These are phyloP conservation scores for Pythium grandisporangium DNA, from an alignment of 352 stramenopile genomes.

Conservation along the genomic window DNA sequence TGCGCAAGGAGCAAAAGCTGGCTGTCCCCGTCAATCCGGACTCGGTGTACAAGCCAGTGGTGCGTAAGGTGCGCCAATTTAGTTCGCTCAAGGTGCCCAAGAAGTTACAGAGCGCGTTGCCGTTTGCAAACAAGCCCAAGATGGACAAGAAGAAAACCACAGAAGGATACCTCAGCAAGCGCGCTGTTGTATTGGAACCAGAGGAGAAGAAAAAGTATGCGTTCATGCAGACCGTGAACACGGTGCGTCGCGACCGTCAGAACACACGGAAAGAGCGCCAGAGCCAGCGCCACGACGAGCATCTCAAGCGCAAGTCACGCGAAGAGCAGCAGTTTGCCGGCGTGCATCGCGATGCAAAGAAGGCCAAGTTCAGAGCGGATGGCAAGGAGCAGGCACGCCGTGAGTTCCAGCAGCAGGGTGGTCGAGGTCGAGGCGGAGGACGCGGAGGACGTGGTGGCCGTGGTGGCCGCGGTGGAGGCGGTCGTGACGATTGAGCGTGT, in stretches of 20 bases:
- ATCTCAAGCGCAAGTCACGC: slow-evolving; percentile 89
- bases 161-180: slow-evolving; percentile 84
- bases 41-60: slow-evolving; percentile 98
- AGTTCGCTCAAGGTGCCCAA: slow-evolving; percentile 93
- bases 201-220: slow-evolving; percentile 95
- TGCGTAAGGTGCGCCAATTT: slow-evolving; percentile 90
- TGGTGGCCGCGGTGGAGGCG: slow-evolving; percentile 5
- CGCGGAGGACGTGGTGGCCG: neutral
- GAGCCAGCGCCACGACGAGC: slow-evolving; percentile 69
- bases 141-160: slow-evolving; percentile 79
- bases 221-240: slow-evolving; percentile 97
- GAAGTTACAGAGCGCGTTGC: slow-evolving; percentile 95
- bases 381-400: slow-evolving; percentile 52
- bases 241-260: slow-evolving; percentile 95
- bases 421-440: slow-evolving; percentile 5
- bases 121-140: slow-evolving; percentile 98
- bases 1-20: slow-evolving; percentile 92
- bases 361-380: slow-evolving; percentile 77
- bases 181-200: slow-evolving; percentile 92
- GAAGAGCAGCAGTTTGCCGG: slow-evolving; percentile 88
- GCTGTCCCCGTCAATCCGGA: slow-evolving; percentile 96
- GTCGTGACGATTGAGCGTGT: too few species aligned
- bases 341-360: slow-evolving; percentile 77
- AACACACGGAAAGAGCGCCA: slow-evolving; percentile 92
- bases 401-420: slow-evolving; percentile 34